Percentiles rank a stretch among this genome's conserved stretches.
These are phyloP conservation scores for Fusarium sp. DNA, from an alignment of 2,329 filamentous ascomycete species.

Conservation along the genomic window DNA sequence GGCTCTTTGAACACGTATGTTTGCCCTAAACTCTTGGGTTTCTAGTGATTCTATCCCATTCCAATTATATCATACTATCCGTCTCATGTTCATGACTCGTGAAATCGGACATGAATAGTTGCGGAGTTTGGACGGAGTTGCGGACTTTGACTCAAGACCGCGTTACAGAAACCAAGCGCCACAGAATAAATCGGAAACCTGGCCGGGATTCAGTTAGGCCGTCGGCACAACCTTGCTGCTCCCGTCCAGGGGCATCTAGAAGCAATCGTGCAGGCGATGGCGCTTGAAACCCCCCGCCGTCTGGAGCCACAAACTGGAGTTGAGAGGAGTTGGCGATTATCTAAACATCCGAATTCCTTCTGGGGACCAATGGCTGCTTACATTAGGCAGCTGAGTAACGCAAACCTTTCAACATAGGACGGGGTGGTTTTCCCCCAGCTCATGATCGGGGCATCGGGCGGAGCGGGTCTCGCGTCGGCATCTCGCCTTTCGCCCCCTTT, in stretches of 20 bases:
- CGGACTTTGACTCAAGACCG: slow-evolving; percentile 30
- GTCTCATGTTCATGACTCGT: background rate
- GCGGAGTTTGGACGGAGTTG: slow-evolving; percentile 30
- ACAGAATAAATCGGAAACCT: slow-evolving; percentile 1
- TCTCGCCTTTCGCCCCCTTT: background rate
- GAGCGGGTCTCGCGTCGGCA: slow-evolving; percentile 13
- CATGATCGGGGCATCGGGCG: slow-evolving; percentile 27
- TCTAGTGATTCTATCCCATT: background rate
- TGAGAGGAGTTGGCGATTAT: background rate
- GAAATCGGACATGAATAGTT: slow-evolving; percentile 4
- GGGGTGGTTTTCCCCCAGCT: background rate
- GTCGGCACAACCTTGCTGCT: slow-evolving; percentile 25
- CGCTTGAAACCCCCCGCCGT: background rate
- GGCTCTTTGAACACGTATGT: background rate
- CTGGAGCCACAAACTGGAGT: background rate
- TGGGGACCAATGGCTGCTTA: background rate
- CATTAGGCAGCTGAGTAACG: background rate
- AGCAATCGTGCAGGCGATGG: background rate
- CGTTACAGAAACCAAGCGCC: slow-evolving; percentile 1
- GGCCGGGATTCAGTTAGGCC: slow-evolving; percentile 32
- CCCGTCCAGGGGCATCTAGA: background rate
- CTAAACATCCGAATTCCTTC: background rate
- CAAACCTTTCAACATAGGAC: background rate
- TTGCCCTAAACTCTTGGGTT: background rate
- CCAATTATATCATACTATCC: background rate